A percentile compares a stretch with the other conserved stretches of the same genome.
Conservation (phyloP, 306 rosid species). For the Ochetophila trinervis region DNA sequence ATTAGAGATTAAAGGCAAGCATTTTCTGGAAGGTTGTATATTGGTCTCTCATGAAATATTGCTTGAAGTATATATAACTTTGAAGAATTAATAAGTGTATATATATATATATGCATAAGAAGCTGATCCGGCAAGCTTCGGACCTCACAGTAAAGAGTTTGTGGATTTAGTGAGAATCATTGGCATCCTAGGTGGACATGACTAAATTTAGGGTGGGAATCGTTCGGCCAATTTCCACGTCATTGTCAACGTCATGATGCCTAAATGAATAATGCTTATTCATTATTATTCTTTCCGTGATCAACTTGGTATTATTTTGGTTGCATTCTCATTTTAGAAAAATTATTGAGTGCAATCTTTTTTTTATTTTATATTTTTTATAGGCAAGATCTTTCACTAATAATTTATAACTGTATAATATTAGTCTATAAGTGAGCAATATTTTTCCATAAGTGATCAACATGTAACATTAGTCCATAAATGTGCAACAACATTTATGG, state of each 20-base stretch:
- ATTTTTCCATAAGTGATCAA: too few relatives aligned
- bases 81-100: neutral
- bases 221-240: neutral
- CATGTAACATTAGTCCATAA: too few relatives aligned
- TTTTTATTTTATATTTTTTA: too few relatives aligned
- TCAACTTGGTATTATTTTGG: neutral
- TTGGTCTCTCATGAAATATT: neutral
- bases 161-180: conserved; percentile 21
- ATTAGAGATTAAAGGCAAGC: conserved; percentile 26
- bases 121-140: conserved; percentile 6
- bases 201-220: conserved; percentile 8
- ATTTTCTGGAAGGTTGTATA: neutral
- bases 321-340: too few relatives aligned
- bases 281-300: conserved; percentile 18
- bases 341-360: too few relatives aligned
- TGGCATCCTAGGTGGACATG: conserved; percentile 19
- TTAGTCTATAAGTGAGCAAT: too few relatives aligned
- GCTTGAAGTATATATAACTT: neutral
- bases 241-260: conserved; percentile 8
- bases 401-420: too few relatives aligned
- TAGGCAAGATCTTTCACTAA: too few relatives aligned
- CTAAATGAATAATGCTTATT: neutral
- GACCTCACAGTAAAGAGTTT: neutral
- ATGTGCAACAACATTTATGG: too few relatives aligned
- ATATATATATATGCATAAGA: neutral